These are phyloP conservation scores for Ustilago bromivora DNA, from an alignment of 1,284 basidiomycete species.

Conservation along the genomic window DNA sequence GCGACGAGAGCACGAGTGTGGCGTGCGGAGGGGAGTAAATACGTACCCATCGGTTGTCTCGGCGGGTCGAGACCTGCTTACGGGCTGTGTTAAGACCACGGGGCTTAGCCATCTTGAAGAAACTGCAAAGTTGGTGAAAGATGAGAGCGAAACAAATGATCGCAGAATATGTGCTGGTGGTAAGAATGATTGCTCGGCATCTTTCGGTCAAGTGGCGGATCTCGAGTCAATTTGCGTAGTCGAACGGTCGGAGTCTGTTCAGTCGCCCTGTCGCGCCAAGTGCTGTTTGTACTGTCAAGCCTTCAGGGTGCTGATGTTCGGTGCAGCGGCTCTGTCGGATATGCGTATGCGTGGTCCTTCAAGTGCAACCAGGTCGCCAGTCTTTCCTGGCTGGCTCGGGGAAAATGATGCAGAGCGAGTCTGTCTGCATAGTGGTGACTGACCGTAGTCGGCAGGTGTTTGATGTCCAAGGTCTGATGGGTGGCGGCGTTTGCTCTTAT, in stretches of 20 bases:
- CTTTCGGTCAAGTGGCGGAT: background rate
- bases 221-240: slow-evolving; percentile 8
- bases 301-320: background rate
- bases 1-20: background rate
- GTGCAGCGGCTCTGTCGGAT: background rate
- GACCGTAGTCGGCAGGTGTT: no score
- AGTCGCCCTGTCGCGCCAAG: slow-evolving; percentile 3
- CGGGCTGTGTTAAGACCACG: slow-evolving; percentile 99
- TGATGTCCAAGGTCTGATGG: background rate
- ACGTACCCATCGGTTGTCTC: slow-evolving; percentile 90
- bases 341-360: background rate
- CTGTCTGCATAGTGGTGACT: background rate
- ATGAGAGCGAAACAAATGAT: background rate
- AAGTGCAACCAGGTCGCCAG: background rate
- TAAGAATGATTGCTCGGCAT: slow-evolving; percentile 10
- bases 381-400: background rate
- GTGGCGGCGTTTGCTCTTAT: background rate
- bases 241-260: slow-evolving; percentile 9
- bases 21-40: slow-evolving; percentile 1
- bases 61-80: slow-evolving; percentile 93
- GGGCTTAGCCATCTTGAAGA: slow-evolving; percentile 76
- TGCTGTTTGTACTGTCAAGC: background rate
- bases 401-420: background rate
- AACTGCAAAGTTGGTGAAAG: slow-evolving; percentile 22
- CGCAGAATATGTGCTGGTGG: slow-evolving; percentile 20